Conservation (phyloP, 768 basidiomycete species). For the Tulasnella calospora region DNA sequence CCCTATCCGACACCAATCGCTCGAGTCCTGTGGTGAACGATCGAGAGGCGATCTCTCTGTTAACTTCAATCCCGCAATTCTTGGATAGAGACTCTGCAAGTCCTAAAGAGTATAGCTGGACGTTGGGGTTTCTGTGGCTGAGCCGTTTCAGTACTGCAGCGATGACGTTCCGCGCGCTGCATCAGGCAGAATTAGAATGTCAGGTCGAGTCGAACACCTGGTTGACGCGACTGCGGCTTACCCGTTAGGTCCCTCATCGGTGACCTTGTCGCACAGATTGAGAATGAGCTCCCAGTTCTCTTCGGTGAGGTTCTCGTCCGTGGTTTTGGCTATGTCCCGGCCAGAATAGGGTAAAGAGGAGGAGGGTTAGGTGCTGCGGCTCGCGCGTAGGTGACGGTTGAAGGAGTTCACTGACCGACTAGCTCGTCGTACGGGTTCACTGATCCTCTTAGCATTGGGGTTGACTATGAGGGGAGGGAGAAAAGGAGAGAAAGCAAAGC, state of each 20-base stretch:
- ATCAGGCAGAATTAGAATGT: constrained; percentile 16
- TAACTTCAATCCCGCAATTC: constrained; percentile 77
- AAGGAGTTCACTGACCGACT: constrained; percentile 58
- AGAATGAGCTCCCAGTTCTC: constrained; percentile 96
- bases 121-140: constrained; percentile 90
- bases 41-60: constrained; percentile 81
- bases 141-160: constrained; percentile 84
- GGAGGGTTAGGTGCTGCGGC: constrained; percentile 3
- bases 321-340: constrained; percentile 67
- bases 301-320: constrained; percentile 91
- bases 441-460: constrained; percentile 65
- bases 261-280: constrained; percentile 93
- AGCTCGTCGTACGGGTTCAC: constrained; percentile 84
- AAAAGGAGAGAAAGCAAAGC: constrained; percentile 12
- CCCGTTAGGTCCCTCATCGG: constrained; percentile 84
- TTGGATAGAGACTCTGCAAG: constrained; percentile 84
- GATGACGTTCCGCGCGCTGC: constrained; percentile 80
- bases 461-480: constrained; percentile 19
- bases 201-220: background rate
- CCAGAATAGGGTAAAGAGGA: background rate
- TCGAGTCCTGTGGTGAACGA: constrained; percentile 89
- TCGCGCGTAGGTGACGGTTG: background rate
- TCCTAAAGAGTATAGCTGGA: constrained; percentile 88
- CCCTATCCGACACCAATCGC: constrained; percentile 82
- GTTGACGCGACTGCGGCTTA: constrained; percentile 39